Evolutionary conservation across 1,284 basidiomycete genomes (phyloP).

Genomic region (Ceratobasidium sp.): DNA sequence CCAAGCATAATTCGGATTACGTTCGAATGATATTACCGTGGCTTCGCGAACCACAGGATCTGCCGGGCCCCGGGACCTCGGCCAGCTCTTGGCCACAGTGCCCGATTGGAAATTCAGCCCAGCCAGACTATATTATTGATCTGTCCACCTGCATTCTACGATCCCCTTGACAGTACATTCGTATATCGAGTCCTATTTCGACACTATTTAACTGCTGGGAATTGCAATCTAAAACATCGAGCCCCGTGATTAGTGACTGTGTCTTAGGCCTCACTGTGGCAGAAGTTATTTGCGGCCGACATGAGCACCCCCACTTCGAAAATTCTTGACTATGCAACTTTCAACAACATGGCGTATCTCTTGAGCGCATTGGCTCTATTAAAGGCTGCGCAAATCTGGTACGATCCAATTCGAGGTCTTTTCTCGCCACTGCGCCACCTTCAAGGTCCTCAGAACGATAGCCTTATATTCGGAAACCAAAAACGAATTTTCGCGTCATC

Average conservation of each 20-base stretch:
- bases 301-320: too few relatives aligned
- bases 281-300: too few relatives aligned
- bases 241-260: too few relatives aligned
- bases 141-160: background rate
- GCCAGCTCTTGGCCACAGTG: background rate
- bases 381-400: background rate
- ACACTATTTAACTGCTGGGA: too few relatives aligned
- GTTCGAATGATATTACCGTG: conserved; percentile 46
- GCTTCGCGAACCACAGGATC: too few relatives aligned
- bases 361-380: conserved; percentile 43
- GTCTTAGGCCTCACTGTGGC: too few relatives aligned
- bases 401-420: conserved; percentile 25
- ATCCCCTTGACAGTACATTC: background rate
- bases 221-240: too few relatives aligned
- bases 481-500: conserved; percentile 57
- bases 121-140: background rate
- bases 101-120: background rate
- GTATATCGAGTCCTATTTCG: background rate
- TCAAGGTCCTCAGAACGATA: conserved; percentile 62
- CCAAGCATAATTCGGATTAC: background rate
- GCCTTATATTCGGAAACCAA: conserved; percentile 66
- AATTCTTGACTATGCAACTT: background rate
- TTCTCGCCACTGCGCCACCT: conserved; percentile 61
- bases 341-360: conserved; percentile 12
- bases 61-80: conserved; percentile 62